Conservation (phyloP, 371 early-diverging fungal genomes). For the Mortierella sp. region DNA sequence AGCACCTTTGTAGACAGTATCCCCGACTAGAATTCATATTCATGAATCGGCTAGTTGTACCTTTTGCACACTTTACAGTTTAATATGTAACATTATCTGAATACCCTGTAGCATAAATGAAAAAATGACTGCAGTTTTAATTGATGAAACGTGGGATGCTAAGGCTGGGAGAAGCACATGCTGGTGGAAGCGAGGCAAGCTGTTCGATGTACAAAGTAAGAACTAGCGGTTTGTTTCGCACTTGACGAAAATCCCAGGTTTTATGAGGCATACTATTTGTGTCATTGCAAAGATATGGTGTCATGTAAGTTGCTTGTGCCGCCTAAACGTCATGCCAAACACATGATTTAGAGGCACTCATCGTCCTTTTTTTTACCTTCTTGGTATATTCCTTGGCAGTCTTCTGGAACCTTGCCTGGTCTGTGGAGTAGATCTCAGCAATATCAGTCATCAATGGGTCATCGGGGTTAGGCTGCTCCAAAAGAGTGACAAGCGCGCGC, state of each 20-base stretch:
- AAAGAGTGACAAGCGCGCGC: conserved; percentile 72
- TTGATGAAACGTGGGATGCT: background rate
- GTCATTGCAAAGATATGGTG: background rate
- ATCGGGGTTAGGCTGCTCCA: conserved; percentile 91
- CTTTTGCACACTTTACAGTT: too few relatives aligned
- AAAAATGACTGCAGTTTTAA: background rate
- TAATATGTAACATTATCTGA: too few relatives aligned
- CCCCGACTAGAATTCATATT: background rate
- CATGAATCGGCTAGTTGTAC: background rate
- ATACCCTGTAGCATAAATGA: too few relatives aligned
- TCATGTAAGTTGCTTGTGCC: background rate
- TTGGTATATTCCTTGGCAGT: conserved; percentile 87
- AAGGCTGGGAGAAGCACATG: background rate
- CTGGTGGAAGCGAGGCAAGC: background rate
- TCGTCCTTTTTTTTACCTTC: conserved; percentile 59
- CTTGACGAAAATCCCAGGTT: too few relatives aligned
- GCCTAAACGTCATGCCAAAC: background rate
- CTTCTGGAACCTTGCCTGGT: conserved; percentile 80
- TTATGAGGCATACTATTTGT: background rate
- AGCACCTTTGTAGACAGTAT: too few relatives aligned
- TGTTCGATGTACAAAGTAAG: background rate
- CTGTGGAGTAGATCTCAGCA: conserved; percentile 85
- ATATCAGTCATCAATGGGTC: conserved; percentile 90
- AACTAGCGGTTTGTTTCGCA: background rate
- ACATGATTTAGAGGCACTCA: background rate